Evolutionary conservation across 768 basidiomycete genomes (phyloP).

Genomic region (Coprinopsis sp.): DNA sequence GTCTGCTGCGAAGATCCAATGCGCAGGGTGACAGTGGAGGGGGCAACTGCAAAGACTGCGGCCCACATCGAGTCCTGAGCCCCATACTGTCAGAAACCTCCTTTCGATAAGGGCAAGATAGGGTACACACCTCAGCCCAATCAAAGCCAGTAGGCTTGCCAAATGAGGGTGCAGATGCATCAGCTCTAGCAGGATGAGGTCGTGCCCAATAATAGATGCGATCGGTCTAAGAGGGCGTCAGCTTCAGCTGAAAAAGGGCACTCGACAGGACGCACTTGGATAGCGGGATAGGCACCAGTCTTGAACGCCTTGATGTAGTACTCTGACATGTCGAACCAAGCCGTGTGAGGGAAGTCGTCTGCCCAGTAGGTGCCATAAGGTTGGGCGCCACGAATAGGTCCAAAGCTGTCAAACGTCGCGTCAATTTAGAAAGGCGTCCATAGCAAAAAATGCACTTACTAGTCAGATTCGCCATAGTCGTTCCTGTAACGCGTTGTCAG

Average conservation of each 20-base stretch:
- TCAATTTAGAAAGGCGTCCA: background rate
- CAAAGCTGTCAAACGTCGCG: slow-evolving; percentile 31
- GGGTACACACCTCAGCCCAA: slow-evolving; percentile 42
- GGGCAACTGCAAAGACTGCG: slow-evolving; percentile 51
- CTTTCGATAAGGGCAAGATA: slow-evolving; percentile 8
- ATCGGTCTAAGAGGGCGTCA: slow-evolving; percentile 29
- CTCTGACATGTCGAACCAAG: slow-evolving; percentile 58
- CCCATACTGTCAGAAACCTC: background rate
- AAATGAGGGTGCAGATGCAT: slow-evolving; percentile 37
- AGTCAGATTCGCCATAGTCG: slow-evolving; percentile 75
- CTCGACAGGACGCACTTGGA: slow-evolving; percentile 43
- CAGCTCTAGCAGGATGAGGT: slow-evolving; percentile 53
- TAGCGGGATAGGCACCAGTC: slow-evolving; percentile 55
- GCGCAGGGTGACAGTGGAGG: slow-evolving; percentile 49
- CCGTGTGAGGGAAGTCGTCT: slow-evolving; percentile 39
- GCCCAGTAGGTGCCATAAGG: slow-evolving; percentile 42
- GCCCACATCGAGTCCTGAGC: slow-evolving; percentile 60
- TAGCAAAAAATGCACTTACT: slow-evolving; percentile 30
- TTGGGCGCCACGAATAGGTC: slow-evolving; percentile 51
- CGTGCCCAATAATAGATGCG: slow-evolving; percentile 58
- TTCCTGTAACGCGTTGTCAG: slow-evolving; percentile 37
- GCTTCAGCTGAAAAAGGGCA: slow-evolving; percentile 4
- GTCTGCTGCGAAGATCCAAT: slow-evolving; percentile 35
- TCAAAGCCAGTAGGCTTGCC: slow-evolving; percentile 46
- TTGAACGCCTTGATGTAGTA: slow-evolving; percentile 68